These are phyloP conservation scores for Pyricularia sp. DNA, from an alignment of 2,329 filamentous ascomycete species.

Conservation along the genomic window DNA sequence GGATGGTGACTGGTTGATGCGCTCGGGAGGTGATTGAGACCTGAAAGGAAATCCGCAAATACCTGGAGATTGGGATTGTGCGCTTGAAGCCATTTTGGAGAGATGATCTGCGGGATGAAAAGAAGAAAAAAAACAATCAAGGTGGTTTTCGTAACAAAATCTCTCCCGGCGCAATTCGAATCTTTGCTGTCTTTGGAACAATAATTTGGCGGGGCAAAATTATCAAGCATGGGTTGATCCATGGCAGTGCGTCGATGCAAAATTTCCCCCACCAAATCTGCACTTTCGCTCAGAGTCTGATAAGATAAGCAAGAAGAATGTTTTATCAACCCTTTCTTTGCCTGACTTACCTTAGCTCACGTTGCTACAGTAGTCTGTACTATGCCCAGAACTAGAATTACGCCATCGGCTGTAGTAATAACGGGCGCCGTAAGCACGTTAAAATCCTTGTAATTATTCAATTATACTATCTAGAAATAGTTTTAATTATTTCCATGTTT, in stretches of 20 bases:
- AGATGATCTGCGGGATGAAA: not conserved
- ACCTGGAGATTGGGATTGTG: slow-evolving; percentile 5
- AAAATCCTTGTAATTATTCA: no score
- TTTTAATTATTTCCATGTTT: no score
- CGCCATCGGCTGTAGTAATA: no score
- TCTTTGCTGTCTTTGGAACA: not conserved
- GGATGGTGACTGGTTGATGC: no score
- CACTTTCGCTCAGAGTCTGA: not conserved
- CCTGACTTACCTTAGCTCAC: not conserved
- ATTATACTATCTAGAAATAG: no score
- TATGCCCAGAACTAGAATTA: not conserved
- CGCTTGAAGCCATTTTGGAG: slow-evolving; percentile 4
- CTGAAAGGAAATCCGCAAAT: not conserved
- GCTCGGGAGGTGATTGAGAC: not conserved
- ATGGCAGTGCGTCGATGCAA: not conserved
- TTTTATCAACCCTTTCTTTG: not conserved
- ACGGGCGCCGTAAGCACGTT: no score
- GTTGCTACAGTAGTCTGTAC: not conserved
- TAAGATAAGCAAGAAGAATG: not conserved
- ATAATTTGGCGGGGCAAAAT: not conserved
- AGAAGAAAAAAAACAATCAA: no score
- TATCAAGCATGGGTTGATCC: not conserved
- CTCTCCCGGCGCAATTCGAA: not conserved
- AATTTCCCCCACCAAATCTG: not conserved
- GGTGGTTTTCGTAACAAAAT: not conserved